Conservation (phyloP, 305 asterid genomes). For the Rubia balearica region DNA sequence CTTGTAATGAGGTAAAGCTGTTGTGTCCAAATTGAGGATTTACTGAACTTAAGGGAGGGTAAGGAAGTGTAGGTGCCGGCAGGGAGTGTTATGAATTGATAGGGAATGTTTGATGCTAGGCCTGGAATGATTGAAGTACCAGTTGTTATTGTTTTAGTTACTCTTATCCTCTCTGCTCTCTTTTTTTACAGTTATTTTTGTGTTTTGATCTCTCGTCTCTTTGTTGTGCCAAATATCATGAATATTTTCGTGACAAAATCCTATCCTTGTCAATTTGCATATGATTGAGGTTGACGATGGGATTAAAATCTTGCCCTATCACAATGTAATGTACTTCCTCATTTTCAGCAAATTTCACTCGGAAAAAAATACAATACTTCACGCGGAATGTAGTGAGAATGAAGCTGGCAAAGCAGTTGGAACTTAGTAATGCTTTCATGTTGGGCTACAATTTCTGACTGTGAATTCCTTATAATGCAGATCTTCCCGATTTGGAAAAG, state of each 20-base stretch:
- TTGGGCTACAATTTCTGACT: neutral
- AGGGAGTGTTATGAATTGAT: neutral
- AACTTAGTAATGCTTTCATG: neutral
- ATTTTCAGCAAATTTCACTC: too few species aligned
- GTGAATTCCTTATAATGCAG: slow-evolving; percentile 29
- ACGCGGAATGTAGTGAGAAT: neutral
- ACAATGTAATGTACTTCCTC: too few species aligned
- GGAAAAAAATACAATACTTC: too few species aligned
- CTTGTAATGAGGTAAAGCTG: neutral
- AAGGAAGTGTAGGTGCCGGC: neutral
- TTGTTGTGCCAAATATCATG: neutral
- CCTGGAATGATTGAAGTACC: neutral
- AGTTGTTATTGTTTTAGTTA: too few species aligned
- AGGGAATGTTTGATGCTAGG: neutral
- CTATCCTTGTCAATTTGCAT: neutral
- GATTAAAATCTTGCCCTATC: too few species aligned
- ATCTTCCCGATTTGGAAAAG: slow-evolving; percentile 90
- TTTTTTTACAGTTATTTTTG: neutral
- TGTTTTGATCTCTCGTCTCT: neutral
- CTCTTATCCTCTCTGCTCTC: neutral
- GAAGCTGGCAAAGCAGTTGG: neutral
- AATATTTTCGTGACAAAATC: neutral
- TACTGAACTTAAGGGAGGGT: neutral
- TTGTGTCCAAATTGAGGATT: neutral
- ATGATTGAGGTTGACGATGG: neutral